These are phyloP conservation scores for Colletotrichum eremochloae DNA, from an alignment of 2,329 filamentous ascomycete genomes.

Conservation along the genomic window DNA sequence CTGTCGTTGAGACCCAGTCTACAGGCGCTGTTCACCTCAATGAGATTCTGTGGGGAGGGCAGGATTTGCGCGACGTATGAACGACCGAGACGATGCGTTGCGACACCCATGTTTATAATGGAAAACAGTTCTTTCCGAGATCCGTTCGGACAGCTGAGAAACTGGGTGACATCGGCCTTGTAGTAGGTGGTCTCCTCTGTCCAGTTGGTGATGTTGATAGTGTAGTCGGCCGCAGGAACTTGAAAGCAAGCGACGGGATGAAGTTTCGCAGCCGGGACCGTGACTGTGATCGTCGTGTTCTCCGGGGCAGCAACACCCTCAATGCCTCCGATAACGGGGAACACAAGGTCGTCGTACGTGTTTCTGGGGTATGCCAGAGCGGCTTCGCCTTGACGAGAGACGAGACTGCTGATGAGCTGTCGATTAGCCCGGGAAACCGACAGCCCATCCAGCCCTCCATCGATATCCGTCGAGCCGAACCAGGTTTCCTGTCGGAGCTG, in stretches of 20 bases:
- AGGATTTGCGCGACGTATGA: background rate
- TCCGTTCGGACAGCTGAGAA: background rate
- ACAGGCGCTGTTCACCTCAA: background rate
- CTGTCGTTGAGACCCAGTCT: background rate
- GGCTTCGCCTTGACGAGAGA: background rate
- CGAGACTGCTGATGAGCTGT: conserved; percentile 1
- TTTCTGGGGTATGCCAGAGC: background rate
- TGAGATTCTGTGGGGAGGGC: background rate
- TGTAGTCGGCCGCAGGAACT: background rate
- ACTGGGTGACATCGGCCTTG: background rate
- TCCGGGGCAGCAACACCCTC: background rate
- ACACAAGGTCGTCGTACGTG: conserved; percentile 4
- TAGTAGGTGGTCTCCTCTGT: conserved; percentile 6
- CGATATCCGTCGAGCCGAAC: background rate
- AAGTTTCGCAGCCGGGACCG: background rate
- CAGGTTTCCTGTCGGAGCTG: conserved; percentile 14
- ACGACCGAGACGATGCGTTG: background rate
- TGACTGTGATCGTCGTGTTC: background rate
- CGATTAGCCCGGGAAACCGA: background rate
- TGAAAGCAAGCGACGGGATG: background rate
- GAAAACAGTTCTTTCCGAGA: background rate
- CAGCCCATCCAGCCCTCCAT: background rate
- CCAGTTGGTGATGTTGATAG: background rate
- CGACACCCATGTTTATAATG: background rate
- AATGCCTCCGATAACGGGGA: background rate